Percentiles rank a stretch among this genome's conserved stretches.
These are phyloP conservation scores for Candida railenensis DNA, from an alignment of 805 yeast species.

Conservation along the genomic window DNA sequence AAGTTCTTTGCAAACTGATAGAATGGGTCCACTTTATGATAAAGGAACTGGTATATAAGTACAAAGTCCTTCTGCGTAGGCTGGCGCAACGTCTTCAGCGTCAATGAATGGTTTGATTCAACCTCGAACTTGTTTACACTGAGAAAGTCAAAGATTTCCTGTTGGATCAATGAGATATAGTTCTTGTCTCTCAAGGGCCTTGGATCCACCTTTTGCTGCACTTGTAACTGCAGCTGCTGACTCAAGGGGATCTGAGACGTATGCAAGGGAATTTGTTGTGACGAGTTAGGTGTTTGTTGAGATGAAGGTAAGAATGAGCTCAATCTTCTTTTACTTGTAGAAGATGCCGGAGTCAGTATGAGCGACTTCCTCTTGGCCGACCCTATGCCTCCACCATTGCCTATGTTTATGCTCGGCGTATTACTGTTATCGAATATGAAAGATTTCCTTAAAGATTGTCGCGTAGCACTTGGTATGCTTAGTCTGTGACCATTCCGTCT, in stretches of 20 bases:
- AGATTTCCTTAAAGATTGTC: slow-evolving; percentile 7
- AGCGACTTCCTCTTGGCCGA: slow-evolving; percentile 27
- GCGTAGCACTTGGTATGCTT: slow-evolving; percentile 17
- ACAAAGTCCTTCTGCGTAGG: slow-evolving; percentile 90
- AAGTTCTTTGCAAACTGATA: slow-evolving; percentile 65
- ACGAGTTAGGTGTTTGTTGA: slow-evolving; percentile 5
- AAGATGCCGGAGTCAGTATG: slow-evolving; percentile 35
- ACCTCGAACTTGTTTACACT: slow-evolving; percentile 64
- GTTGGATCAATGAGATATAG: slow-evolving; percentile 64
- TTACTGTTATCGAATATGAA: slow-evolving; percentile 6
- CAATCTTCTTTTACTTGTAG: slow-evolving; percentile 23
- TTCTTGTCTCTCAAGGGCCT: slow-evolving; percentile 75
- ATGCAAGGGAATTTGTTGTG: slow-evolving; percentile 7
- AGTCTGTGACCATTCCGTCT: slow-evolving; percentile 11
- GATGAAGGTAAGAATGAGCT: slow-evolving; percentile 13
- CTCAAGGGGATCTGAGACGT: slow-evolving; percentile 11
- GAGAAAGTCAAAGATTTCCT: slow-evolving; percentile 66
- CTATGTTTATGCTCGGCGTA: slow-evolving; percentile 1
- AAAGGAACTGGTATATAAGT: slow-evolving; percentile 75
- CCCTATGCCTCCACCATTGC: neutral
- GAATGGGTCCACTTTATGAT: slow-evolving; percentile 75
- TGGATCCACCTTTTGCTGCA: slow-evolving; percentile 46
- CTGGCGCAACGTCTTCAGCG: slow-evolving; percentile 59
- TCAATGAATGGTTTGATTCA: slow-evolving; percentile 69
- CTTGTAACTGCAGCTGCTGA: slow-evolving; percentile 16